Percentiles rank a stretch among this genome's conserved stretches.
These are phyloP conservation scores for Oryza officinalis DNA, from an alignment of 176 grass and related monocot species.

Conservation along the genomic window DNA sequence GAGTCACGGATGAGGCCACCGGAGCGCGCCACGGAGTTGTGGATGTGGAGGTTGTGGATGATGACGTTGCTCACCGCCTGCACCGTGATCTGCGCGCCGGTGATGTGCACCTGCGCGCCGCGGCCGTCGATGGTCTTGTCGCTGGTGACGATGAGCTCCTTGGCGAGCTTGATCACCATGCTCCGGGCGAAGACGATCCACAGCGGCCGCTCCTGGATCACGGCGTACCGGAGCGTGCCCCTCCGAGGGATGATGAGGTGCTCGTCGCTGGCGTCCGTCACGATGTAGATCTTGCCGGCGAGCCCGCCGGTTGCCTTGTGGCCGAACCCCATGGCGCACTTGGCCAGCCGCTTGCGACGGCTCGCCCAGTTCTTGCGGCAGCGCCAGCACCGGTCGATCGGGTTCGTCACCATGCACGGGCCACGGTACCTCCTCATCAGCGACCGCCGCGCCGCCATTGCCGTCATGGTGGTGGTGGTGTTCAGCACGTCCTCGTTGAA, in stretches of 20 bases:
- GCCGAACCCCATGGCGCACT: constrained; percentile 56
- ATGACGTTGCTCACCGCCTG: constrained; percentile 64
- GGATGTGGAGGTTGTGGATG: constrained; percentile 68
- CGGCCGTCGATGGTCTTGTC: constrained; percentile 82
- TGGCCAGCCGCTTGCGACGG: constrained; percentile 54
- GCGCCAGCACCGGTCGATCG: constrained; percentile 78
- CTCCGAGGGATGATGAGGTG: constrained; percentile 21
- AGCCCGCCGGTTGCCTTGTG: constrained; percentile 35
- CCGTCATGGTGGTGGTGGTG: background rate
- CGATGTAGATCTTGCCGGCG: constrained; percentile 42
- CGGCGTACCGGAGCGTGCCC: constrained; percentile 63
- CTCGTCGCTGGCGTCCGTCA: constrained; percentile 57
- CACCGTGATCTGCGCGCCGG: constrained; percentile 59
- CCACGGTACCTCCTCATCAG: constrained; percentile 3
- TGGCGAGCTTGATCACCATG: constrained; percentile 56
- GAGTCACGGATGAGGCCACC: constrained; percentile 74
- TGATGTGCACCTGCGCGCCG: constrained; percentile 69
- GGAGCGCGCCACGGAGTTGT: constrained; percentile 35
- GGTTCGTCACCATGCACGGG: constrained; percentile 66
- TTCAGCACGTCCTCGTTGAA: constrained; percentile 52
- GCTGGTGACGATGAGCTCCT: constrained; percentile 66
- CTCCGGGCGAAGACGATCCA: constrained; percentile 69
- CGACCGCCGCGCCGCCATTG: background rate
- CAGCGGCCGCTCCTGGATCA: constrained; percentile 49
- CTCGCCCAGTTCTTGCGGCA: constrained; percentile 58